phyloP scores from a whole-genome alignment of 2,329 filamentous ascomycete genomes.

The Aspergillus sp. region DNA sequence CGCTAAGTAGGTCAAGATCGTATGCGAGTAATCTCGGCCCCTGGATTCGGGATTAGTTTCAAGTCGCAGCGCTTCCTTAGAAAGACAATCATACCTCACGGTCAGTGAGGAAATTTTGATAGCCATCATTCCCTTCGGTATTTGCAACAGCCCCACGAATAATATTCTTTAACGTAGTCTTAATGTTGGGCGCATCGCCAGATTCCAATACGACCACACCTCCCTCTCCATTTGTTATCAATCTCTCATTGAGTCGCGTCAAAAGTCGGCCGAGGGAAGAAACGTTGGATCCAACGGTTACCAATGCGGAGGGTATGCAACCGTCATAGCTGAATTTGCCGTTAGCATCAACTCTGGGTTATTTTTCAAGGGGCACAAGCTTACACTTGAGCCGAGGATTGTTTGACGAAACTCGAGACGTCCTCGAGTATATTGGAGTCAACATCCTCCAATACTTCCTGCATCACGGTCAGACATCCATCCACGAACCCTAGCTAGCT shows the following conservation, averaged over 20 bases:
- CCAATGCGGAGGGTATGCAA: slow-evolving; percentile 36
- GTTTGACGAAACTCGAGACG: slow-evolving; percentile 32
- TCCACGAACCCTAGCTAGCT: background rate
- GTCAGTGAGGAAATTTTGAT: slow-evolving; percentile 33
- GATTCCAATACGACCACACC: slow-evolving; percentile 38
- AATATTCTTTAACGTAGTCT: slow-evolving; percentile 41
- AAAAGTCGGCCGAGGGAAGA: slow-evolving; percentile 35
- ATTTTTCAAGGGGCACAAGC: slow-evolving; percentile 6
- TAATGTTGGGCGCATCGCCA: slow-evolving; percentile 40
- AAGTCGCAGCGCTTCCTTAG: background rate
- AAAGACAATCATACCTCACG: slow-evolving; percentile 26
- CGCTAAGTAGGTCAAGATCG: slow-evolving; percentile 40
- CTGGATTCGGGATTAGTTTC: slow-evolving; percentile 18
- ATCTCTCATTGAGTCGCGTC: slow-evolving; percentile 28
- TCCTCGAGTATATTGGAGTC: slow-evolving; percentile 34
- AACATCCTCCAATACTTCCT: slow-evolving; percentile 33
- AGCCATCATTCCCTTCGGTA: slow-evolving; percentile 32
- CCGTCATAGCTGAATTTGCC: slow-evolving; percentile 25
- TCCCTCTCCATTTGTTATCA: slow-evolving; percentile 25
- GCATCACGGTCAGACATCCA: slow-evolving; percentile 7
- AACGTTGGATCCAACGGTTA: slow-evolving; percentile 40
- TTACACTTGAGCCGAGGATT: slow-evolving; percentile 30
- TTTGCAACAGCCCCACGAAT: slow-evolving; percentile 37
- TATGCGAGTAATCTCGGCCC: slow-evolving; percentile 38
- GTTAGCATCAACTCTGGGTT: background rate